A percentile compares a stretch with the other conserved stretches of the same genome.
Conservation (phyloP, 164 flowering plant species). For the Piper betle region DNA sequence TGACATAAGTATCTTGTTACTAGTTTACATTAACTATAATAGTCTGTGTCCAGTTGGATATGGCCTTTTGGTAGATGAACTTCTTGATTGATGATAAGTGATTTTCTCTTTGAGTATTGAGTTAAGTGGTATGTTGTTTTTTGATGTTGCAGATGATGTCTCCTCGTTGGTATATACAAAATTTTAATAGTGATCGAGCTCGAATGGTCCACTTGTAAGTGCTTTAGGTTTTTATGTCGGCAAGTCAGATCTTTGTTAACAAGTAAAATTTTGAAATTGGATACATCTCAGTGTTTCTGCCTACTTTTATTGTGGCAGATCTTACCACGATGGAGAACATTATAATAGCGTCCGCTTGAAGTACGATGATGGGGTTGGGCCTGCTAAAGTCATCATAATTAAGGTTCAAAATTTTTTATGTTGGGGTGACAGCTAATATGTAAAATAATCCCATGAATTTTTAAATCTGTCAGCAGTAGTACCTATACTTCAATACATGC, state of each 20-base stretch:
- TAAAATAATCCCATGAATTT: no score
- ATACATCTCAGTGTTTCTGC: not conserved
- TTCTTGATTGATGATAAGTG: not conserved
- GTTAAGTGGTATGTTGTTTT: not conserved
- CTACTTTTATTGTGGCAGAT: slow-evolving; percentile 28
- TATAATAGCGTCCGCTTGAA: slow-evolving; percentile 61
- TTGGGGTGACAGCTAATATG: no score
- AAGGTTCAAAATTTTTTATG: slow-evolving; percentile 33
- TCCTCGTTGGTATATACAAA: slow-evolving; percentile 81
- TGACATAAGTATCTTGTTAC: no score
- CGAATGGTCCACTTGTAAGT: slow-evolving; percentile 88
- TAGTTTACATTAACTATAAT: no score
- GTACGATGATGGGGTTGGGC: slow-evolving; percentile 66
- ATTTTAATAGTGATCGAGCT: slow-evolving; percentile 42
- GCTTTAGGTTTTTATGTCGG: not conserved
- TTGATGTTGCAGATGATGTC: slow-evolving; percentile 46
- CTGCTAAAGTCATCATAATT: slow-evolving; percentile 55
- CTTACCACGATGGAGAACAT: slow-evolving; percentile 88
- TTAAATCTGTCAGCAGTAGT: no score
- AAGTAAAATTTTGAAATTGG: not conserved
- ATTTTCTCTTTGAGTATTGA: not conserved
- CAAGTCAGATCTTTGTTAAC: not conserved
- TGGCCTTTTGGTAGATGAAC: no score
- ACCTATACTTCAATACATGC: no score
- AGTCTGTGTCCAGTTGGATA: no score